Base-by-base conservation (phyloP, 164 flowering plant genomes). In the Vitis riparia region DNA sequence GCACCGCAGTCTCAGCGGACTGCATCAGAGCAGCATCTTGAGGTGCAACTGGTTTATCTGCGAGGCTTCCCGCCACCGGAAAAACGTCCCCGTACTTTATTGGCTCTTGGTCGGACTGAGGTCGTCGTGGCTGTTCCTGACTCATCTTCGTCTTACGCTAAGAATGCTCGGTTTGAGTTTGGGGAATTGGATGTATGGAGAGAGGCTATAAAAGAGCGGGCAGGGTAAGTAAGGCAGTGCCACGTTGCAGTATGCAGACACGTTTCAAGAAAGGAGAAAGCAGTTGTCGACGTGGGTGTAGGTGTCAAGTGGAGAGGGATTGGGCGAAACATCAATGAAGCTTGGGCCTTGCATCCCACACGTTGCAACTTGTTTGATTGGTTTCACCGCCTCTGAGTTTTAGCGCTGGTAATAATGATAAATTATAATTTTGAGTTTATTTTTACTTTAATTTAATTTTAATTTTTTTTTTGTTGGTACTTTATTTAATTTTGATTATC, bases 11-110 rank as follows among this genome's bases (percentile, higher is more conserved):
- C 49, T 88, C 90, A 0, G 86, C 85, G 2, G 79, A 63, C 71
- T 83, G 89, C 87, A 86, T 84, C 85, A 79, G 73, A 30, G 81
- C 78, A 0, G 89, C 91, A 57, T 88, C 89, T 55, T 69, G 71
- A 0, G 89, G 89, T 0, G 81, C 79, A 0, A 86, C 66, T 0
- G 87, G 74, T 56, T 77, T 70, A 4, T 29, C 3, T 0, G 85
- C 85, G 0, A 86, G 80, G 1, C 80, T 76, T 15, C 87, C 86
- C 5, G 81, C 60, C 47, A 88, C 90, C 9, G 72, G 50, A 65
- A 84, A 86, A 11, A 88, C 77, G 71, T 88, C 87, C 8, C 88
- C 87, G 76, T 82, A 86, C 23, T 75, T 79, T 65, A 88, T 70
- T 5, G 89, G 83, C 12, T 83, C 72, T 8, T 47, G 73, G 14